Evolutionary conservation across 1,284 basidiomycete species (phyloP).

Genomic region (Rugosomyces carneus): DNA sequence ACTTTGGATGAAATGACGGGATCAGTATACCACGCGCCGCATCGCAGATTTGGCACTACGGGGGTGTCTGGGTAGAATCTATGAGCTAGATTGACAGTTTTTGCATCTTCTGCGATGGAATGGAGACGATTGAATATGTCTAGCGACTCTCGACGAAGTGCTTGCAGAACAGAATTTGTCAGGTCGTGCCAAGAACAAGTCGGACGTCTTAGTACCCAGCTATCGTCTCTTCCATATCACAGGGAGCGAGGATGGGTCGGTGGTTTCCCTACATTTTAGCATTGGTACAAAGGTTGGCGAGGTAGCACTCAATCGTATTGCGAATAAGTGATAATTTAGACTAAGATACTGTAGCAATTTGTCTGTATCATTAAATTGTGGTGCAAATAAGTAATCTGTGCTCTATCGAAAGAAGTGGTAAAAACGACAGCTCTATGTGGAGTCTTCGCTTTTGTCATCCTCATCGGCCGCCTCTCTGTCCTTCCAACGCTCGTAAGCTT

Average conservation of each 20-base stretch:
- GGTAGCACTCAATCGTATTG: no score
- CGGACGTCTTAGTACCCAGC: conserved; percentile 76
- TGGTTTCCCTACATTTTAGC: conserved; percentile 57
- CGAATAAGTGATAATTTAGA: background rate
- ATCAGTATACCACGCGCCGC: conserved; percentile 91
- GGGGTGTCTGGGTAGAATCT: conserved; percentile 53
- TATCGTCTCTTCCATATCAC: conserved; percentile 39
- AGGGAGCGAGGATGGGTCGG: conserved; percentile 66
- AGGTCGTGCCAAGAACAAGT: conserved; percentile 67
- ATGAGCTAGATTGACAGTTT: conserved; percentile 61
- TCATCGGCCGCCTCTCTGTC: conserved; percentile 34
- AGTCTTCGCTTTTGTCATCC: conserved; percentile 34
- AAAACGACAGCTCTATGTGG: conserved; percentile 19
- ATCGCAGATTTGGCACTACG: conserved; percentile 84
- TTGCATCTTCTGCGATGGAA: conserved; percentile 74
- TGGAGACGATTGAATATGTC: conserved; percentile 84
- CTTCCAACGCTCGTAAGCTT: conserved; percentile 44
- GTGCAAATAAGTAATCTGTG: background rate
- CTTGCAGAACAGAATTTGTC: conserved; percentile 50
- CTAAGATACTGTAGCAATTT: background rate
- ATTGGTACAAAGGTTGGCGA: no score
- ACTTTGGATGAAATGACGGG: conserved; percentile 46
- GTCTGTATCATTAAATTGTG: background rate
- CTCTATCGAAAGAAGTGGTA: background rate
- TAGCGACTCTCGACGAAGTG: conserved; percentile 59